Evolutionary conservation across 2,329 filamentous ascomycete genomes (phyloP), one percentile per base, ranked within the genome.

Genomic region (Alternaria gaisen): DNA sequence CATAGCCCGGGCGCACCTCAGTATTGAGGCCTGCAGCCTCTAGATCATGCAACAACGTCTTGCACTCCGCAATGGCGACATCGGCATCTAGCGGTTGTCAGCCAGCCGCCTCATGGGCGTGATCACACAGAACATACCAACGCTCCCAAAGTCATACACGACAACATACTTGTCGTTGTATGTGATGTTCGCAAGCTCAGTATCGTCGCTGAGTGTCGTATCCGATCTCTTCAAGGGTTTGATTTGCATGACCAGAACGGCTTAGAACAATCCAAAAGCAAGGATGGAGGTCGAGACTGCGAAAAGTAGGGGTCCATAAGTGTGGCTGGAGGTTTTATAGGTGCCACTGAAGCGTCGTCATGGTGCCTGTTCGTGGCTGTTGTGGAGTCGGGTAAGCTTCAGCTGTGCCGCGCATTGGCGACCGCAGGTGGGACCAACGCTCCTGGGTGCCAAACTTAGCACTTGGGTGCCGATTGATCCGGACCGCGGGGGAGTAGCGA

Each of bases 131-230:
- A 26, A 71, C 72, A n/a, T 54, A 77, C 72, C 70, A 50, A 70
- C 34, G 18, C 63, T 60, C 30, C 65, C 61, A 50, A 71, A 77
- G 38, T 77, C 67, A 57, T 76, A 76, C 10, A 73, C 70, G 2
- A 76, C 52, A 22, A 76, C 70, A 64, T 76, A 77, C 50, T 75
- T 75, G 58, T 76, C 72, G 52, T 76, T 70, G 46, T 74, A 76
- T 5, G 67, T 69, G 38, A 70, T 66, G 42, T 72, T 64, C 16
- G 64, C 60, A 40, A 68, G 66, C 41, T 67, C 65, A 42, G 64
- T 58, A 56, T 73, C 70, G 53, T 73, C 72, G 12, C 67, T 61
- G n/a, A 70, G 40, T 10, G 61, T 67, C 22, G 69, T 73, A 22
- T 72, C 69, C 38, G 67, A 68, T 60, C 69, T 65, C 47, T 60